phyloP scores from a whole-genome alignment of 768 basidiomycete species.

The Galerina marginata region DNA sequence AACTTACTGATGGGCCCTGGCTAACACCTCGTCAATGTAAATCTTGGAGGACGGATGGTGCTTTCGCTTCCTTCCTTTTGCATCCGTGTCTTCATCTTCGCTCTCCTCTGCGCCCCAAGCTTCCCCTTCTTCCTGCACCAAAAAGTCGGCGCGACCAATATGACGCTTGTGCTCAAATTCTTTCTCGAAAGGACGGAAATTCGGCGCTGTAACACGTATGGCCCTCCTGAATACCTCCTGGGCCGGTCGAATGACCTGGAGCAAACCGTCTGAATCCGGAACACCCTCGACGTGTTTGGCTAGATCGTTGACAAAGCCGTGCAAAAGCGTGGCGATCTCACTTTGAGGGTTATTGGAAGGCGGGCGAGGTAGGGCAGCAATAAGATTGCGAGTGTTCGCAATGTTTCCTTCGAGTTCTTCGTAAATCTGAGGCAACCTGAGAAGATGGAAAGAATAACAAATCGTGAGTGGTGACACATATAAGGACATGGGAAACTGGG shows the following conservation, averaged over 20 bases:
- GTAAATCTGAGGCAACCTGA: constrained; percentile 67
- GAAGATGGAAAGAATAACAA: constrained; percentile 10
- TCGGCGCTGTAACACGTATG: constrained; percentile 60
- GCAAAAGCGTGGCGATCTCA: constrained; percentile 58
- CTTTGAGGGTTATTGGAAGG: constrained; percentile 61
- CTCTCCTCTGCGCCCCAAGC: constrained; percentile 26
- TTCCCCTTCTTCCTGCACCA: constrained; percentile 24
- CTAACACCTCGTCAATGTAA: constrained; percentile 58
- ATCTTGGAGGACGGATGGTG: constrained; percentile 29
- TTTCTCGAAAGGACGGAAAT: constrained; percentile 56
- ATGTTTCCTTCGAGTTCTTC: constrained; percentile 59
- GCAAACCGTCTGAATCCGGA: constrained; percentile 53
- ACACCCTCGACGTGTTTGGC: constrained; percentile 55
- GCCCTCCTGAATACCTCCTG: constrained; percentile 51
- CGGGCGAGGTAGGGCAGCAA: constrained; percentile 47
- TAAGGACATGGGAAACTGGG: constrained; percentile 11
- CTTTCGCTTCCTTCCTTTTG: background rate
- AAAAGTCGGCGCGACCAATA: constrained; percentile 23
- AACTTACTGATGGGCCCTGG: constrained; percentile 51
- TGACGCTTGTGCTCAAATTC: constrained; percentile 12
- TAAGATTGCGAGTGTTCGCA: constrained; percentile 35
- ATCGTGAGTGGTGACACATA: background rate
- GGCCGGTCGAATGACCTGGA: constrained; percentile 59
- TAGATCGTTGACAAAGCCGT: constrained; percentile 52
- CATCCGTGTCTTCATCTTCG: background rate